Conservation (phyloP, 192 early-diverging fungal species). For the Umbelopsis sp. region DNA sequence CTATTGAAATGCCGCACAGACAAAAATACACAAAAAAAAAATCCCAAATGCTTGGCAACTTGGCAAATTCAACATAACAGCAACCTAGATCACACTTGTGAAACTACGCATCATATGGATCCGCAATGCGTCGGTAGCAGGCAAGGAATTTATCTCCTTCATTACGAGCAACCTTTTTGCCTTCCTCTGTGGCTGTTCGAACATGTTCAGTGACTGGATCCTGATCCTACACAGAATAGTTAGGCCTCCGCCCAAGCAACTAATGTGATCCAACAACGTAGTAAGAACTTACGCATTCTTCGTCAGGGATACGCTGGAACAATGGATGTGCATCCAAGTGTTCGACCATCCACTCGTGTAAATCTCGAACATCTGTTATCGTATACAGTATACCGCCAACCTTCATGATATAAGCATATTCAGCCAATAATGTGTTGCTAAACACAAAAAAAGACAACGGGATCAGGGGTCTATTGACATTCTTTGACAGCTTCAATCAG, state of each 20-base stretch:
- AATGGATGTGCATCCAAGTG: conserved; percentile 93
- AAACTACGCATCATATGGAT: conserved; percentile 42
- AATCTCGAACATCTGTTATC: conserved; percentile 91
- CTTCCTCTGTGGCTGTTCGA: conserved; percentile 92
- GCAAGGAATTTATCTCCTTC: conserved; percentile 94
- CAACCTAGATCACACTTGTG: too few species aligned
- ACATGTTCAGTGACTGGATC: conserved; percentile 90
- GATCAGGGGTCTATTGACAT: neutral
- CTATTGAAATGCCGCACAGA: conserved; percentile 6
- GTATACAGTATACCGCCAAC: conserved; percentile 93
- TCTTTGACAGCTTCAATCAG: neutral
- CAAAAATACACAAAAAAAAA: neutral
- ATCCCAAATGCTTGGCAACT: conserved; percentile 12
- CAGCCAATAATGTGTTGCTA: conserved; percentile 74
- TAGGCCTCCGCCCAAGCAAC: neutral
- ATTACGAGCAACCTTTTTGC: conserved; percentile 97
- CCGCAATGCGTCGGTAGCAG: conserved; percentile 75
- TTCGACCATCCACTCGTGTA: conserved; percentile 95
- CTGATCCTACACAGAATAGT: conserved; percentile 44
- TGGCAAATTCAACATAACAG: neutral
- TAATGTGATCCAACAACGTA: neutral
- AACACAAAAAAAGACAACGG: neutral
- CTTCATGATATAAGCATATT: conserved; percentile 95
- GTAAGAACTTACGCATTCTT: conserved; percentile 62
- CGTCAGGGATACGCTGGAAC: conserved; percentile 82